These are phyloP conservation scores for Dittrichia graveolens DNA, from an alignment of 129 eudicot genomes.

Conservation along the genomic window DNA sequence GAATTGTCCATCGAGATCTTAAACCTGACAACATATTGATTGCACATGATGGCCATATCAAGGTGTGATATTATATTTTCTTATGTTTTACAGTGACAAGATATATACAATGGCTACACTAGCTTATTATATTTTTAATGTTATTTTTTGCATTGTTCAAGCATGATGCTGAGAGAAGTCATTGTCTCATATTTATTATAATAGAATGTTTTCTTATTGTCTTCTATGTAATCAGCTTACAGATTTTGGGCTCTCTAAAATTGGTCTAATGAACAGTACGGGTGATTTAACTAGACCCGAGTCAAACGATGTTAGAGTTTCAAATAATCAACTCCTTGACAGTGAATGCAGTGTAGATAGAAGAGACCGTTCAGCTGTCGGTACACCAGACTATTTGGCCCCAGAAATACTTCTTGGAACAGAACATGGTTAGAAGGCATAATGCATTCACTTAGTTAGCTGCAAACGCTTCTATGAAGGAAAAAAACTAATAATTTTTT, in stretches of 20 bases:
- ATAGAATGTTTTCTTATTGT: conserved; percentile 16
- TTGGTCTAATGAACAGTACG: conserved; percentile 83
- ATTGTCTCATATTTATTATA: background rate
- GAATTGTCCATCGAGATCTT: conserved; percentile 90
- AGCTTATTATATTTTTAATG: background rate
- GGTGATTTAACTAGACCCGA: conserved; percentile 60
- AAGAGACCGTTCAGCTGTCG: conserved; percentile 73
- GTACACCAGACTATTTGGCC: conserved; percentile 93
- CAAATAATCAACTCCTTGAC: conserved; percentile 35
- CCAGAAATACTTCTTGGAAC: conserved; percentile 93
- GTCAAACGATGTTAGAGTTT: conserved; percentile 33
- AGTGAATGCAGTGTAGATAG: conserved; percentile 42
- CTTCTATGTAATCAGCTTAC: conserved; percentile 68
- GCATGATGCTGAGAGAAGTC: background rate
- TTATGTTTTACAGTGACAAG: background rate
- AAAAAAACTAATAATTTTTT: background rate
- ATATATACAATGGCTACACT: background rate
- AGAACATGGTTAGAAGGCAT: conserved; percentile 68
- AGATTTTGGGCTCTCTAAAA: conserved; percentile 85
- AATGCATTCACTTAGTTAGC: conserved; percentile 6
- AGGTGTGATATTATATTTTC: conserved; percentile 44
- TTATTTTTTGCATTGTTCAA: background rate
- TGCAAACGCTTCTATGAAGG: background rate
- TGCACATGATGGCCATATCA: conserved; percentile 91
- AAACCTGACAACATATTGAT: conserved; percentile 90